phyloP scores from a whole-genome alignment of 352 stramenopile genomes.

The Hyaloperonospora brassicae region DNA sequence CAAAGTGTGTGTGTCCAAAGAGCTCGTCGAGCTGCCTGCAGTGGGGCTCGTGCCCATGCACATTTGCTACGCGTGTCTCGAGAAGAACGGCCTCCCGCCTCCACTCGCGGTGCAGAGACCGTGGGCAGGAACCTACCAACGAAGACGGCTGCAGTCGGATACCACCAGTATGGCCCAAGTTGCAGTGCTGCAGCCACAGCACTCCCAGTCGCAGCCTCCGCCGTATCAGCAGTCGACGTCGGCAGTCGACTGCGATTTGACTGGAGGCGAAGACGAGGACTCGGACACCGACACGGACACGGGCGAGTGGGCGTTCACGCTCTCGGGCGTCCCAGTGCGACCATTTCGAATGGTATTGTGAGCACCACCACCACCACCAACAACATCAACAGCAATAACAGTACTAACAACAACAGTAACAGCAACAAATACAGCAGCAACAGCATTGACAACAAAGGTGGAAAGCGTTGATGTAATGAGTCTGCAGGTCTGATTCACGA shows the following conservation, averaged over 20 bases:
- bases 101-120: slow-evolving; percentile 10
- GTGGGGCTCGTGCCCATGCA: slow-evolving; percentile 36
- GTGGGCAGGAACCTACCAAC: slow-evolving; percentile 4
- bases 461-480: too few species aligned
- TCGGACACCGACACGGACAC: slow-evolving; percentile 24
- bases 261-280: slow-evolving; percentile 19
- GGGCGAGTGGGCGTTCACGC: slow-evolving; percentile 32
- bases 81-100: slow-evolving; percentile 19
- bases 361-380: not conserved
- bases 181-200: slow-evolving; percentile 1
- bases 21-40: slow-evolving; percentile 30
- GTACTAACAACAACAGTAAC: too few species aligned
- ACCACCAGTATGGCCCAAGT: slow-evolving; percentile 4
- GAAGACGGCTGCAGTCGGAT: slow-evolving; percentile 23
- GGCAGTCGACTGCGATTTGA: slow-evolving; percentile 16
- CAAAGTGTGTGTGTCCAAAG: slow-evolving; percentile 28
- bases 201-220: slow-evolving; percentile 8
- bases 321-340: slow-evolving; percentile 21
- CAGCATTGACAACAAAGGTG: too few species aligned
- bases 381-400: too few species aligned
- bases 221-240: slow-evolving; percentile 13
- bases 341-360: slow-evolving; percentile 16
- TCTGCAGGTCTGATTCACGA: too few species aligned
- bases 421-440: too few species aligned
- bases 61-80: slow-evolving; percentile 33